phyloP scores from a whole-genome alignment of 2,329 filamentous ascomycete genomes.

The Dactylellina drechsleri region DNA sequence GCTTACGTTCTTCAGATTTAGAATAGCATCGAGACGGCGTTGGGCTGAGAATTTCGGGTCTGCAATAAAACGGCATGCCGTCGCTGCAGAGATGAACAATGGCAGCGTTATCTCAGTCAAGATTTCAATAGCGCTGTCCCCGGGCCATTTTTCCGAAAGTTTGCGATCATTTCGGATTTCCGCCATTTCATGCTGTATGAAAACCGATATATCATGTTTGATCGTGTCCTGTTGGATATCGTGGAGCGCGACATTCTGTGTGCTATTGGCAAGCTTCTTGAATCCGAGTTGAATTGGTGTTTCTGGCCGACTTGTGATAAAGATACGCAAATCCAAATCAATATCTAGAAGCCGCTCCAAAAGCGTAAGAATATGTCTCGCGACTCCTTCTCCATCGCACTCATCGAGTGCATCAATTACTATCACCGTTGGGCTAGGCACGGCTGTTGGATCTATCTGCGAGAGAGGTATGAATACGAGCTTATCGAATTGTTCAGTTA shows the following conservation, averaged over 20 bases:
- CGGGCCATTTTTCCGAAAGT: slow-evolving; percentile 24
- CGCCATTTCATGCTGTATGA: slow-evolving; percentile 14
- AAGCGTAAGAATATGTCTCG: slow-evolving; percentile 10
- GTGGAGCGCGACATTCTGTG: slow-evolving; percentile 38
- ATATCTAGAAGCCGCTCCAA: slow-evolving; percentile 13
- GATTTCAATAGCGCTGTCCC: neutral
- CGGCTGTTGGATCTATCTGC: neutral
- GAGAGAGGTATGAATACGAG: slow-evolving; percentile 21
- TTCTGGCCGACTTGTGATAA: slow-evolving; percentile 34
- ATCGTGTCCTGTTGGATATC: slow-evolving; percentile 34
- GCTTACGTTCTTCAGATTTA: slow-evolving; percentile 7
- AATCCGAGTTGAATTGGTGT: neutral
- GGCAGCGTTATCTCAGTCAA: slow-evolving; percentile 23
- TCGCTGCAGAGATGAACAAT: slow-evolving; percentile 44
- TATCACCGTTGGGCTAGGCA: slow-evolving; percentile 6
- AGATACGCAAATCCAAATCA: slow-evolving; percentile 17
- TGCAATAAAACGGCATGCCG: slow-evolving; percentile 34
- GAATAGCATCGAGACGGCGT: slow-evolving; percentile 10
- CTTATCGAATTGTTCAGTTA: slow-evolving; percentile 32
- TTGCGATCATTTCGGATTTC: slow-evolving; percentile 6
- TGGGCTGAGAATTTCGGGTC: slow-evolving; percentile 12
- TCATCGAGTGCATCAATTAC: slow-evolving; percentile 47
- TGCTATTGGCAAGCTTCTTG: neutral
- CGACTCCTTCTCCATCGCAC: slow-evolving; percentile 26
- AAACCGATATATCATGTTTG: slow-evolving; percentile 27